A percentile compares a stretch with the other conserved stretches of the same genome.
phyloP scores from a whole-genome alignment of 2,329 filamentous ascomycete genomes.

The Pestalotiopsis sp. region DNA sequence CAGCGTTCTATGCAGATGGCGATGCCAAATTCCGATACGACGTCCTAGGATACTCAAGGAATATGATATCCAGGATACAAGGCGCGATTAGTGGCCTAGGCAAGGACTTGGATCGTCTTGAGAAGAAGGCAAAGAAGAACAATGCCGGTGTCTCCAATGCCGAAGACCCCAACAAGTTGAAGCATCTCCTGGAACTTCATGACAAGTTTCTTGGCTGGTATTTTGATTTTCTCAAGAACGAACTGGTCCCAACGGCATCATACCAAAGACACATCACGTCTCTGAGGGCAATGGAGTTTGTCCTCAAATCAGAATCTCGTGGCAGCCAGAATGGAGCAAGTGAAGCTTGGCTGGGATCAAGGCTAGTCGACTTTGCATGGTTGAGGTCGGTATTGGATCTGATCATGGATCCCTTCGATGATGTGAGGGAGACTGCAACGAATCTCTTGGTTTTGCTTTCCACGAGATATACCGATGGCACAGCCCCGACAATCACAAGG shows the following conservation, averaged over 20 bases:
- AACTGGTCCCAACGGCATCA: constrained; percentile 79
- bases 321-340: constrained; percentile 61
- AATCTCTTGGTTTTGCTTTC: constrained; percentile 54
- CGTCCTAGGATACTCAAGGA: constrained; percentile 72
- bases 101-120: constrained; percentile 32
- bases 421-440: constrained; percentile 70
- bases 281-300: constrained; percentile 68
- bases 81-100: constrained; percentile 63
- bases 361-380: constrained; percentile 51
- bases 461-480: constrained; percentile 34
- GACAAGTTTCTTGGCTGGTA: constrained; percentile 76
- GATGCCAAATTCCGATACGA: constrained; percentile 88
- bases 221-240: constrained; percentile 68
- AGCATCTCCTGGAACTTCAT: constrained; percentile 50
- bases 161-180: constrained; percentile 25
- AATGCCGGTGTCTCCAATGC: background rate
- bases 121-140: constrained; percentile 33
- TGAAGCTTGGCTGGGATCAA: constrained; percentile 38
- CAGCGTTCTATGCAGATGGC: constrained; percentile 77
- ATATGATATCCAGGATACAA: constrained; percentile 76
- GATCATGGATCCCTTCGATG: constrained; percentile 88
- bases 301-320: constrained; percentile 57
- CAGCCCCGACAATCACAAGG: constrained; percentile 13
- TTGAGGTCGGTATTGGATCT: constrained; percentile 74
- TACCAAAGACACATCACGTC: constrained; percentile 89